Conservation (phyloP, 495 filamentous ascomycete genomes). For the Elasticomyces elasticus region DNA sequence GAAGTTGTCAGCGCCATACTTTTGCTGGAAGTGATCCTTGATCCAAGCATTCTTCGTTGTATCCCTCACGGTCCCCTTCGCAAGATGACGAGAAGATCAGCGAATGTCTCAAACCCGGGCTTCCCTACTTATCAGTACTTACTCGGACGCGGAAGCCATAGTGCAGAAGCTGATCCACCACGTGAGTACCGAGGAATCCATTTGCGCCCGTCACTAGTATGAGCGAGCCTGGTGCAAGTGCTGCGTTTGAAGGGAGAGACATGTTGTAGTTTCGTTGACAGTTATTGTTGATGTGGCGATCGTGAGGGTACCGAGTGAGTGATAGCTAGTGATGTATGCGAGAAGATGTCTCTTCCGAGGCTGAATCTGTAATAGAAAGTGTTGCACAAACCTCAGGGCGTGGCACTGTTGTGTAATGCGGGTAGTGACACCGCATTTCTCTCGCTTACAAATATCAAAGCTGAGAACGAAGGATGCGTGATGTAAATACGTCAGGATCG, state of each 20-base stretch:
- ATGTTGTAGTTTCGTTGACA: not conserved
- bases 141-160: constrained; percentile 1
- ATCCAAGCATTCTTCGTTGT: constrained; percentile 33
- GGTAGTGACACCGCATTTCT: no score
- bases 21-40: constrained; percentile 6
- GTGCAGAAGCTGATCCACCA: not conserved
- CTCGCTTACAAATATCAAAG: no score
- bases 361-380: no score
- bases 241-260: not conserved
- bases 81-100: not conserved
- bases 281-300: not conserved
- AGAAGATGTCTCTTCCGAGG: no score
- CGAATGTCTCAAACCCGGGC: not conserved
- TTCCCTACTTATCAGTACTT: no score
- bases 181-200: constrained; percentile 37
- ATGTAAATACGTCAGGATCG: no score
- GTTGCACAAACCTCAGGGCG: no score
- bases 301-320: no score
- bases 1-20: constrained; percentile 9
- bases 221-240: not conserved
- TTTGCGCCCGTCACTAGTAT: constrained; percentile 40
- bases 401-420: no score
- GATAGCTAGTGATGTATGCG: no score
- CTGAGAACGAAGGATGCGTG: no score
- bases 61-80: constrained; percentile 23